Conservation (phyloP, 2,329 filamentous ascomycete genomes). For the Aspergillus phoenicis region DNA sequence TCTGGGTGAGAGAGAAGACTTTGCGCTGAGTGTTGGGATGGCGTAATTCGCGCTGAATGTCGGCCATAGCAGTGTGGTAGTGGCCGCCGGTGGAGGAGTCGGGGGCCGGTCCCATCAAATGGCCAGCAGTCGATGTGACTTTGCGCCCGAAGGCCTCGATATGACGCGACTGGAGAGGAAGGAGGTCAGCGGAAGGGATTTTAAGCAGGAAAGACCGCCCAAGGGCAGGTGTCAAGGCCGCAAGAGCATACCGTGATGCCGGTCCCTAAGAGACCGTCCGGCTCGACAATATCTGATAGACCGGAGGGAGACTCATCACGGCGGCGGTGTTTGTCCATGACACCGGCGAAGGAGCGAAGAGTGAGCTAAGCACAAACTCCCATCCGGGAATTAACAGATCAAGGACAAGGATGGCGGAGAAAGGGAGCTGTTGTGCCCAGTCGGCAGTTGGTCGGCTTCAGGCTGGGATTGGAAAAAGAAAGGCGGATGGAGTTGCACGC, state of each 20-base stretch:
- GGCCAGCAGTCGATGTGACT: conserved; percentile 88
- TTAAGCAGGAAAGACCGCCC: not conserved
- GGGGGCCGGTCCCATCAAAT: conserved; percentile 73
- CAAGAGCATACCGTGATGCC: conserved; percentile 47
- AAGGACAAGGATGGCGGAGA: conserved; percentile 13
- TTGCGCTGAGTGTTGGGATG: conserved; percentile 82
- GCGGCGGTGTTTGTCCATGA: conserved; percentile 50
- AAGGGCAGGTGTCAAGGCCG: conserved; percentile 7
- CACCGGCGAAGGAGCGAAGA: conserved; percentile 26
- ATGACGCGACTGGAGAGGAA: conserved; percentile 68
- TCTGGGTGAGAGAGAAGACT: conserved; percentile 87
- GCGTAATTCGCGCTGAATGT: conserved; percentile 85
- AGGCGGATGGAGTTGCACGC: conserved; percentile 26
- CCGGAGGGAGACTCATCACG: conserved; percentile 51
- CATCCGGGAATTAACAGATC: conserved; percentile 25
- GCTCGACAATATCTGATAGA: conserved; percentile 45
- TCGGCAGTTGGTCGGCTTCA: conserved; percentile 13
- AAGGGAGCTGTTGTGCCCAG: not conserved
- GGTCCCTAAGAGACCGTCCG: conserved; percentile 50
- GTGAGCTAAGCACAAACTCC: conserved; percentile 27
- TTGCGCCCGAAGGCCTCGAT: conserved; percentile 93
- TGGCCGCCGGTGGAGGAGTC: conserved; percentile 60
- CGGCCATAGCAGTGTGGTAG: conserved; percentile 84
- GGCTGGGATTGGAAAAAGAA: conserved; percentile 12
- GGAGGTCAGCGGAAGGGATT: not conserved